These are phyloP conservation scores for Saccharomyces pastorianus DNA, from an alignment of 1,139 yeast genomes.

Conservation along the genomic window DNA sequence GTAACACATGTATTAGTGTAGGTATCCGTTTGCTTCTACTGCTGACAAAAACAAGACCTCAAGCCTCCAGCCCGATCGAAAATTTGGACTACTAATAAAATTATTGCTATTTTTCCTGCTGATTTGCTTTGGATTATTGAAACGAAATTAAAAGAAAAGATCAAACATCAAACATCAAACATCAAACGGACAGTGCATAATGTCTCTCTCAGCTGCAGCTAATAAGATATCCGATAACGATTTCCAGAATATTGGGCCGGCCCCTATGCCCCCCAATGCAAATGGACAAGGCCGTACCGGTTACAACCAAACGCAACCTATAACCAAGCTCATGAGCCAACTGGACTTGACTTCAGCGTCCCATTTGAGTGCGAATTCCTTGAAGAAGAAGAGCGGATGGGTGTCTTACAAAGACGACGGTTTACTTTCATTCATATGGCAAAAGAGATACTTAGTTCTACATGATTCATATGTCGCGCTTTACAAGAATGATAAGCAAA, in stretches of 20 bases:
- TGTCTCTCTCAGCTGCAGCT: constrained; percentile 40
- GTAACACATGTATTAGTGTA: background rate
- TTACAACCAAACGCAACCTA: constrained; percentile 30
- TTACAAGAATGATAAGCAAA: constrained; percentile 55
- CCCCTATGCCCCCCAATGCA: constrained; percentile 36
- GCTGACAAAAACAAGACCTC: background rate
- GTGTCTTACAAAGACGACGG: constrained; percentile 90
- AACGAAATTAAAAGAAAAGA: background rate
- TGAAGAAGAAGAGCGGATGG: constrained; percentile 49
- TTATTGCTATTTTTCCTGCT: background rate
- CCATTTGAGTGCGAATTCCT: background rate
- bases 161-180: too few species aligned
- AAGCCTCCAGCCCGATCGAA: background rate
- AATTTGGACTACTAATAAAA: background rate
- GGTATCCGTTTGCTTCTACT: background rate
- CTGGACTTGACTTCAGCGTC: constrained; percentile 12
- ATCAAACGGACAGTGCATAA: constrained; percentile 5
- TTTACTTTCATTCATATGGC: constrained; percentile 80
- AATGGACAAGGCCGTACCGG: constrained; percentile 11
- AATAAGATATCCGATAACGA: constrained; percentile 35
- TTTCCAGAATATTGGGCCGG: constrained; percentile 39
- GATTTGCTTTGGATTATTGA: background rate
- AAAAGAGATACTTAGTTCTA: constrained; percentile 71
- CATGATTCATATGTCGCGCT: constrained; percentile 69
- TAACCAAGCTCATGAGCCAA: constrained; percentile 21